These are phyloP conservation scores for Penicillium sp. DNA, from an alignment of 2,329 filamentous ascomycete species.

Conservation along the genomic window DNA sequence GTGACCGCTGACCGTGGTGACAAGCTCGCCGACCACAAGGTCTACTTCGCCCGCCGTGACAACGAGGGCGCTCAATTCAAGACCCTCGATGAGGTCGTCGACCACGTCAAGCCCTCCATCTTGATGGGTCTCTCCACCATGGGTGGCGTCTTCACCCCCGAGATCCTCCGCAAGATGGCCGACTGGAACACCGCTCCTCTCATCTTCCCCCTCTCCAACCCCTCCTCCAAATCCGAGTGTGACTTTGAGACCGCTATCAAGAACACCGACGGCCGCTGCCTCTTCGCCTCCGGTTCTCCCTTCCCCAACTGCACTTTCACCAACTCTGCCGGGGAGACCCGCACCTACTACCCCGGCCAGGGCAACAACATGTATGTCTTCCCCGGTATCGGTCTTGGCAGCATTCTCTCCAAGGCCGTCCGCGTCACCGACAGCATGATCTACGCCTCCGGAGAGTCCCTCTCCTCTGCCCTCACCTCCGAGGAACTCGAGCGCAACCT, in stretches of 20 bases:
- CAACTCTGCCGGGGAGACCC: slow-evolving; percentile 57
- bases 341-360: slow-evolving; percentile 76
- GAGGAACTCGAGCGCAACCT: slow-evolving; percentile 82
- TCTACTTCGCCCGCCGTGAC: slow-evolving; percentile 67
- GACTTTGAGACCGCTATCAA: slow-evolving; percentile 91
- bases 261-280: slow-evolving; percentile 85
- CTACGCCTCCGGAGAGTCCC: slow-evolving; percentile 83
- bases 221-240: slow-evolving; percentile 94
- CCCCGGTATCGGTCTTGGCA: slow-evolving; percentile 90
- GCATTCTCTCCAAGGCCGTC: slow-evolving; percentile 86
- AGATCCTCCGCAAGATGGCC: slow-evolving; percentile 69
- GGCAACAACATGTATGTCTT: slow-evolving; percentile 90
- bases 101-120: slow-evolving; percentile 92
- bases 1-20: slow-evolving; percentile 93
- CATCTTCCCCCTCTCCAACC: slow-evolving; percentile 96
- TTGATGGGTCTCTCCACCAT: slow-evolving; percentile 93
- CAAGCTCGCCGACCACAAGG: slow-evolving; percentile 84
- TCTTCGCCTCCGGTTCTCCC: slow-evolving; percentile 94
- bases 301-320: slow-evolving; percentile 75
- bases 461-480: slow-evolving; percentile 74
- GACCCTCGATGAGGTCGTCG: slow-evolving; percentile 85
- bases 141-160: slow-evolving; percentile 89
- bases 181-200: slow-evolving; percentile 75
- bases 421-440: slow-evolving; percentile 94
- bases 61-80: slow-evolving; percentile 69